Evolutionary conservation across 176 grass and related monocot genomes (phyloP).

Genomic region (Puya raimondii): DNA sequence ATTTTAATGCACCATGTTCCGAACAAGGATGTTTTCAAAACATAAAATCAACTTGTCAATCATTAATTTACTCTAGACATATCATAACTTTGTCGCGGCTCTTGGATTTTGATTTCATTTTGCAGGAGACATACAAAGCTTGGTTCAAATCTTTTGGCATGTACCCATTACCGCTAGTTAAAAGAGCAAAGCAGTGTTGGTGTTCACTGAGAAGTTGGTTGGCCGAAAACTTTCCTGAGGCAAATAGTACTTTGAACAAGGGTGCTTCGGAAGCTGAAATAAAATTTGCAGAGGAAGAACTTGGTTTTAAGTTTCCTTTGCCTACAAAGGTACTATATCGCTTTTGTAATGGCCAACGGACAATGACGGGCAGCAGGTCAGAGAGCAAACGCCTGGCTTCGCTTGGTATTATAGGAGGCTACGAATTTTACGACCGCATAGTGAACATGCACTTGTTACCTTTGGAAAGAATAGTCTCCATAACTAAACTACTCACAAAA

Average conservation of each 20-base stretch:
- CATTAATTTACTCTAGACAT: no score
- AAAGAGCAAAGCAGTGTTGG: conserved; percentile 80
- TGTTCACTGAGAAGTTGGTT: conserved; percentile 56
- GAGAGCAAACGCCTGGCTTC: conserved; percentile 24
- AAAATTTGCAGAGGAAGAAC: conserved; percentile 38
- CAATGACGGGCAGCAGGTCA: conserved; percentile 7
- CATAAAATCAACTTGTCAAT: no score
- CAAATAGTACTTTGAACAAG: conserved; percentile 50
- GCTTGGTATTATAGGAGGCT: conserved; percentile 79
- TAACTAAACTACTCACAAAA: conserved; percentile 37
- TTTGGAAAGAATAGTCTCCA: conserved; percentile 43
- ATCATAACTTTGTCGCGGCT: no score
- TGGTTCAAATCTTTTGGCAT: conserved; percentile 82
- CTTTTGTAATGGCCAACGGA: conserved; percentile 83
- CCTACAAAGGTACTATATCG: conserved; percentile 81
- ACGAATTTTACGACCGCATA: conserved; percentile 45
- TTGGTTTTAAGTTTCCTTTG: conserved; percentile 68
- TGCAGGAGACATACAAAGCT: conserved; percentile 69
- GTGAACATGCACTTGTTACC: conserved; percentile 80
- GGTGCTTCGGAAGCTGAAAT: conserved; percentile 76
- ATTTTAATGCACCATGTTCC: no score
- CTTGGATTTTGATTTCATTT: background rate
- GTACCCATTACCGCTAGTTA: conserved; percentile 76
- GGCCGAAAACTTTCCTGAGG: conserved; percentile 81
- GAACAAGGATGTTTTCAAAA: no score